Base-by-base conservation (phyloP, 768 basidiomycete species). In the Rhizopogon sp. region DNA sequence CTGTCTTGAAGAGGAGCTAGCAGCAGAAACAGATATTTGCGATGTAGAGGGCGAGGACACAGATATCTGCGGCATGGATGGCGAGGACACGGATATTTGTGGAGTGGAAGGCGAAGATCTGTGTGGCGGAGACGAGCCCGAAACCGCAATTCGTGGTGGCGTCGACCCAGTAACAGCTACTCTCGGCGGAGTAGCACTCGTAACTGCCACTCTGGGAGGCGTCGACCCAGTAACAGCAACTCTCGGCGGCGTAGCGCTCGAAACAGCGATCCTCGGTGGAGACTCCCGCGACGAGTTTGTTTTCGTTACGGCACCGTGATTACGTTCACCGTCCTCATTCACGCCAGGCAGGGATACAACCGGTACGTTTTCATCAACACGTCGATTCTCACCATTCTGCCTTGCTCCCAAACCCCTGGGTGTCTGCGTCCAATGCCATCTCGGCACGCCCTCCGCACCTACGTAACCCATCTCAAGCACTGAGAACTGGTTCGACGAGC, bases 51-150 rank as follows among this genome's bases (percentile, higher is more conserved):
- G 28, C 10, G 47, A 54, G 22, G 54, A 67, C 42, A 66, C 56
- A 14, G 62, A 56, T 6, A 56, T 41, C 7, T 62, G 55, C 3
- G 60, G 59, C 14, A 57, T 14, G 45, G 56, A 55, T 35, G 49
- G 43, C 46, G 56, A 50, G 39, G 58, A 62, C 28, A 62, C 56
- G 14, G 66, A 61, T 28, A 62, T 60, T 4, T 49, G 50, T 31
- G 67, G 62, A 5, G 51, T 41, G 6, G 39, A 56, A 56, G 52
- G 58, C 29, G 33, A 40, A 28, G 41, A 62, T 58, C 62, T 66
- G 11, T 63, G 62, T 6, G 76, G 74, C 42, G 45, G 29, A 31
- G 45, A 46, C 3, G 45, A 46, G n/a, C 29, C 31, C 6, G 46
- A 35, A 1, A 22, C 33, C 14, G 46, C 46, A 8, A 47, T 47